Base-by-base conservation (phyloP, 441 rosid species). In the Pelargonium myrrhifolium region DNA sequence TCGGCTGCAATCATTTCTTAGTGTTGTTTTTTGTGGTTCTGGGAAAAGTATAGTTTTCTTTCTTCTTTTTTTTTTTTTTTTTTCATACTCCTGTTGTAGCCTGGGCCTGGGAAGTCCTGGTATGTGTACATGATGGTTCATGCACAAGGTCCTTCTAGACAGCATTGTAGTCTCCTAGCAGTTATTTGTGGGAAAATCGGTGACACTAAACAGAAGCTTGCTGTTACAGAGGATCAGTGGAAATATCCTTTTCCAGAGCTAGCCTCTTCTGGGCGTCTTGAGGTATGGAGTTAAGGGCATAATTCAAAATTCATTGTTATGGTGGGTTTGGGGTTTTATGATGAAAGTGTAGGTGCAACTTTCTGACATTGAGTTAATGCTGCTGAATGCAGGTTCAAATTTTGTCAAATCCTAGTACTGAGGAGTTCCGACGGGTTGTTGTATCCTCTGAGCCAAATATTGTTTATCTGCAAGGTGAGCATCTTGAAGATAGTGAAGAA, bases 111-210 rank as follows among this genome's bases (percentile, higher is more conserved):
- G 75, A 78, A 78, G 72, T 64, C 67, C 77, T 79, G 83, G 86
- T 76, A 86, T 87, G 88, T 79, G 72, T 77, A 78, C 78, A 92
- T 83, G 94, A 94, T 91, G 99, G 88, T 87, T 88, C 91, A 83
- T 86, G 87, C 85, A 74, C 96, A 88, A 87, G 88, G 95, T 79
- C 83, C 92, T 83, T 86, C 87, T 70, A 87, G 96, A 81, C 86
- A 82, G 82, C 88, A 84, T 81, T 94, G 98, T 81, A 83, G 83
- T 79, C 85, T 92, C 64, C 86, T 94, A 73, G 94, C 96, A 28
- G 90, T 88, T 73, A 71, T 80, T 42, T 81, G 83, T 73, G 83
- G 89, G 26, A 82, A 82, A 70, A 74, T 68, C 69, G 42, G 65
- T 68, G 86, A 83, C 80, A 65, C 59, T 65, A 84, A 78, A 77